These are phyloP conservation scores for Eudorina sp. DNA, from an alignment of 139 green algal genomes.

Conservation along the genomic window DNA sequence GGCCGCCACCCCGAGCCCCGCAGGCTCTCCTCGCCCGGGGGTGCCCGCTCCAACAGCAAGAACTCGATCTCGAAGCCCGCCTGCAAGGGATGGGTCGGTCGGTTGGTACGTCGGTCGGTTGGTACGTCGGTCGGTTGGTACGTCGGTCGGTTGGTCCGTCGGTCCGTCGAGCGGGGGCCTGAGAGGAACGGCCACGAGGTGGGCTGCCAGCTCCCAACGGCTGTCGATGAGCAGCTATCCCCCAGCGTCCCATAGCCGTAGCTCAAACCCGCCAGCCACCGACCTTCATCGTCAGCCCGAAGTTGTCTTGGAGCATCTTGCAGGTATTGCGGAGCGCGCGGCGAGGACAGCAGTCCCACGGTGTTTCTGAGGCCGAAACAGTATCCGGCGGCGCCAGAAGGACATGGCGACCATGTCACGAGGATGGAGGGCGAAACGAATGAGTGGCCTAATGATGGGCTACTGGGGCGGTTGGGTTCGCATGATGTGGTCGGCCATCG, in stretches of 20 bases:
- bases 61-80: slow-evolving; percentile 75
- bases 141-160: too few species aligned
- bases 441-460: too few species aligned
- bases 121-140: too few species aligned
- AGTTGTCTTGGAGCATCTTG: neutral
- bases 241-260: neutral
- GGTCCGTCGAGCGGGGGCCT: too few species aligned
- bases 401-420: neutral
- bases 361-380: neutral
- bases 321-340: slow-evolving; percentile 2
- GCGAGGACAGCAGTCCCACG: slow-evolving; percentile 40
- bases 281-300: slow-evolving; percentile 22
- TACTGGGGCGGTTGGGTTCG: too few species aligned
- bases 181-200: too few species aligned
- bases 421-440: neutral
- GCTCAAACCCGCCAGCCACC: neutral
- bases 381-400: neutral
- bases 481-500: too few species aligned
- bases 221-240: neutral
- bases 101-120: too few species aligned
- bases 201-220: too few species aligned
- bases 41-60: slow-evolving; percentile 57
- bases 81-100: too few species aligned
- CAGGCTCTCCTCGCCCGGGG: neutral
- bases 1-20: slow-evolving; percentile 8